These are phyloP conservation scores for Xenoacremonium recifei DNA, from an alignment of 2,329 filamentous ascomycete genomes.

Conservation along the genomic window DNA sequence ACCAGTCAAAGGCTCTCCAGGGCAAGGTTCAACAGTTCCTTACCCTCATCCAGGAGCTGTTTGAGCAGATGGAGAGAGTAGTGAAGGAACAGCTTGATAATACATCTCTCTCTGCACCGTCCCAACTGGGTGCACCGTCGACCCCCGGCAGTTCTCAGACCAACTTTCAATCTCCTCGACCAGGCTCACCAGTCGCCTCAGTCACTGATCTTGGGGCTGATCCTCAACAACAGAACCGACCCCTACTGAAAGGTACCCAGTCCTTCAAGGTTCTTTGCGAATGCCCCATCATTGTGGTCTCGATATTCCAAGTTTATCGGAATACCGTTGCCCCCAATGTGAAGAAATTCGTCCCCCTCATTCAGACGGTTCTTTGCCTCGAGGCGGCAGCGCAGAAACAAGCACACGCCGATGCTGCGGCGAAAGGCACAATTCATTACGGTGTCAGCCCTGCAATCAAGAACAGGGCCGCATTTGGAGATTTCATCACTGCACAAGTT, in stretches of 20 bases:
- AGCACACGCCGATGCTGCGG: slow-evolving; percentile 81
- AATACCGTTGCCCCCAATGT: slow-evolving; percentile 79
- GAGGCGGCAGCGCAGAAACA: slow-evolving; percentile 92
- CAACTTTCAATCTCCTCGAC: slow-evolving; percentile 83
- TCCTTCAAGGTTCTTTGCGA: slow-evolving; percentile 98
- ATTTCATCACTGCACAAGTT: slow-evolving; percentile 96
- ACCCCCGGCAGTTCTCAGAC: slow-evolving; percentile 65
- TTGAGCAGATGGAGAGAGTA: slow-evolving; percentile 89
- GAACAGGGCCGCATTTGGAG: slow-evolving; percentile 90
- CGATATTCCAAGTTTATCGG: slow-evolving; percentile 92
- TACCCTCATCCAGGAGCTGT: slow-evolving; percentile 90
- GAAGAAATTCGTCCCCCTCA: slow-evolving; percentile 86
- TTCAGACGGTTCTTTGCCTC: slow-evolving; percentile 83
- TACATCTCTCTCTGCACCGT: slow-evolving; percentile 53
- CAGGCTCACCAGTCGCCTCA: slow-evolving; percentile 83
- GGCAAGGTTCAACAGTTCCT: slow-evolving; percentile 87
- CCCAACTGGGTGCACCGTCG: slow-evolving; percentile 59
- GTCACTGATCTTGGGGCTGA: slow-evolving; percentile 80
- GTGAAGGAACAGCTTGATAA: slow-evolving; percentile 95
- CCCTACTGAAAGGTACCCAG: slow-evolving; percentile 89
- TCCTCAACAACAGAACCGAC: slow-evolving; percentile 75
- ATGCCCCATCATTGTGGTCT: slow-evolving; percentile 98
- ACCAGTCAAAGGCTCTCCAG: slow-evolving; percentile 78
- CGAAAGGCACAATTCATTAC: slow-evolving; percentile 79
- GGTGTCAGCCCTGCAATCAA: slow-evolving; percentile 92